A percentile compares a stretch with the other conserved stretches of the same genome.
phyloP scores from a whole-genome alignment of 176 grass and related monocot species.

The bread wheat (Triticum aestivum) region DNA sequence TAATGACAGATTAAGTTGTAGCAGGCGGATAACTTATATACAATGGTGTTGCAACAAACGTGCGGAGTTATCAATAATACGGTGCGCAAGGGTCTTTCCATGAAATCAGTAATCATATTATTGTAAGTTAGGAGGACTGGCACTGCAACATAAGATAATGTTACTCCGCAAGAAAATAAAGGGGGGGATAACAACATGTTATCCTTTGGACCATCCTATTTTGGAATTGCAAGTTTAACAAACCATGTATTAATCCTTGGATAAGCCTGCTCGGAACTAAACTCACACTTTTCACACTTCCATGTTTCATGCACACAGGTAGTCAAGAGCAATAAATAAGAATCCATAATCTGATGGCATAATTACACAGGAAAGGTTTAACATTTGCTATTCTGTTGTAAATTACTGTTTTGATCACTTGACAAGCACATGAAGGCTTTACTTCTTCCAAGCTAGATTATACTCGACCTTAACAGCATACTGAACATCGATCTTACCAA shows the following conservation, averaged over 20 bases:
- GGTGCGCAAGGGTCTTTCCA: neutral
- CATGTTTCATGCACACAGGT: neutral
- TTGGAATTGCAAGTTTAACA: slow-evolving; percentile 8
- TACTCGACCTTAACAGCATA: slow-evolving; percentile 15
- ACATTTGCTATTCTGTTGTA: neutral
- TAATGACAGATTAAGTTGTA: slow-evolving; percentile 7
- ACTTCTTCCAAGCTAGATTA: neutral
- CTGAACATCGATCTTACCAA: slow-evolving; percentile 51
- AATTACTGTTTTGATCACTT: slow-evolving; percentile 3
- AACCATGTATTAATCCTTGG: neutral
- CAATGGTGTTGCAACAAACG: neutral
- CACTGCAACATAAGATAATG: neutral
- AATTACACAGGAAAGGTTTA: neutral
- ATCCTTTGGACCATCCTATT: neutral
- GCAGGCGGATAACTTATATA: neutral
- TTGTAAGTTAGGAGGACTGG: neutral
- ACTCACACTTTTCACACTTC: neutral
- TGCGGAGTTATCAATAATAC: neutral
- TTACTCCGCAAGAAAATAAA: neutral
- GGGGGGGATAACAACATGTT: neutral
- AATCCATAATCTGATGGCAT: neutral
- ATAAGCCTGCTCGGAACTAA: neutral
- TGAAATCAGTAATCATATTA: neutral
- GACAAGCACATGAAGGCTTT: neutral
- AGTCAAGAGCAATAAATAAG: neutral